These are phyloP conservation scores for Lipomyces oligophaga DNA, from an alignment of 805 yeast genomes.

Conservation along the genomic window DNA sequence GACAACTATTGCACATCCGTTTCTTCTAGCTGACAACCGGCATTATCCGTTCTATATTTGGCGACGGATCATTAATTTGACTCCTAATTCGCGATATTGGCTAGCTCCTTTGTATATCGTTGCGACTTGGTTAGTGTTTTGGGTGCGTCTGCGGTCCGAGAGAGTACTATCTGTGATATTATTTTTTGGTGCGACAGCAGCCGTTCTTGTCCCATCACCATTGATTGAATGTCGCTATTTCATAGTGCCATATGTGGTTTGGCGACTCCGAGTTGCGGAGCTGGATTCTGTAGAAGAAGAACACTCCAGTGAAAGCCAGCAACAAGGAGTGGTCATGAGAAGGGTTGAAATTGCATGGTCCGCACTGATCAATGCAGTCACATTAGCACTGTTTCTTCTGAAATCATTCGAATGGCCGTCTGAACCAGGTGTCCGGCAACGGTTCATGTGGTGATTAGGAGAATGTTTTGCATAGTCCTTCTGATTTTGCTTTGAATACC, in stretches of 20 bases:
- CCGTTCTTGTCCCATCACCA: constrained; percentile 83
- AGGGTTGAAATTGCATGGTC: constrained; percentile 48
- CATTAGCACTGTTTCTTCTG: constrained; percentile 54
- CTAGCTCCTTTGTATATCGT: constrained; percentile 72
- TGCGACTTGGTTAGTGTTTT: constrained; percentile 34
- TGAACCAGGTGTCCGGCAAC: constrained; percentile 55
- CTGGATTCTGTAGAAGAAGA: neutral
- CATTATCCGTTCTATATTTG: constrained; percentile 88
- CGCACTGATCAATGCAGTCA: constrained; percentile 49
- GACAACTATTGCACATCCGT: constrained; percentile 81
- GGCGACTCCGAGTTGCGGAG: constrained; percentile 53
- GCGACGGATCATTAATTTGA: constrained; percentile 56
- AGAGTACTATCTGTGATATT: constrained; percentile 36
- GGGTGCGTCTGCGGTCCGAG: constrained; percentile 18
- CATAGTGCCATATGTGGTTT: constrained; percentile 71
- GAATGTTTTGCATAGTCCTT: no score
- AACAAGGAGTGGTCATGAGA: neutral
- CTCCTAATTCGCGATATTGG: constrained; percentile 46
- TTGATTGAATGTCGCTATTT: constrained; percentile 91
- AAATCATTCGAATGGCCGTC: constrained; percentile 66
- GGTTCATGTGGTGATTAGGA: constrained; percentile 75
- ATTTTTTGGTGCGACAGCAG: constrained; percentile 48
- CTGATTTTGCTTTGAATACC: no score
- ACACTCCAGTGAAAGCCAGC: constrained; percentile 37
- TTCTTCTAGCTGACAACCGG: constrained; percentile 87